Base-by-base conservation (phyloP, 768 basidiomycete species). In the Amanita phalloides region DNA sequence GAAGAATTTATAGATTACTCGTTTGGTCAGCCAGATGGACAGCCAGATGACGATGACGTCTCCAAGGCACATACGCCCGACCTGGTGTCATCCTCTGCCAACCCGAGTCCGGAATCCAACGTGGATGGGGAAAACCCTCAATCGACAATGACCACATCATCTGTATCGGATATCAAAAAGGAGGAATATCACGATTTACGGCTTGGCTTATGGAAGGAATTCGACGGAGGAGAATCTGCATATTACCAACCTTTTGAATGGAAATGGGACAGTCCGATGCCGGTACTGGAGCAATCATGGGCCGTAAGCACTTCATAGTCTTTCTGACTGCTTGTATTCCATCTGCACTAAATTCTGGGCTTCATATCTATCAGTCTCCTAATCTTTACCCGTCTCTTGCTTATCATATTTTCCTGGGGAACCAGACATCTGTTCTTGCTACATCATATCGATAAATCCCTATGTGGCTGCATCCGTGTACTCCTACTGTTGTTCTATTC, bases 41-140 rank as follows among this genome's bases (percentile, higher is more conserved):
- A 53, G 20, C 17, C 39, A n/a, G 53, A 53, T 23, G 45, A 53
- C 26, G 53, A 53, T n/a, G 47, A 47, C 7, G 28, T 26, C 6
- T 53, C 53, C 25, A 53, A 53, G 46, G 46, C 28, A 25, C 45
- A 47, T 20, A 53, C 53, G 6, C 53, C 53, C 32, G 53, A 53
- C 14, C 53, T 53, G 28, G 38, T 53, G 35, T 33, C 53, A 28
- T 53, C 62, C 13, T 61, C 65, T 37, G 62, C 65, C 35, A 66
- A 66, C 60, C 60, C 68, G 56, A 33, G 62, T 61, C 53, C 53
- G 6, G 53, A 48, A 28, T 53, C 53, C 20, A 48, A 48, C 21
- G 20, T 38, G 13, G 53, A 53, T 41, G 53, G 45, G 13, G 53
- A 53, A 17, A 43, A 32, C 13, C 8, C 45, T 4, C 46, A 37